Conservation (phyloP, 2,329 filamentous ascomycete genomes). For the Lasiodiplodia hormozganensis region DNA sequence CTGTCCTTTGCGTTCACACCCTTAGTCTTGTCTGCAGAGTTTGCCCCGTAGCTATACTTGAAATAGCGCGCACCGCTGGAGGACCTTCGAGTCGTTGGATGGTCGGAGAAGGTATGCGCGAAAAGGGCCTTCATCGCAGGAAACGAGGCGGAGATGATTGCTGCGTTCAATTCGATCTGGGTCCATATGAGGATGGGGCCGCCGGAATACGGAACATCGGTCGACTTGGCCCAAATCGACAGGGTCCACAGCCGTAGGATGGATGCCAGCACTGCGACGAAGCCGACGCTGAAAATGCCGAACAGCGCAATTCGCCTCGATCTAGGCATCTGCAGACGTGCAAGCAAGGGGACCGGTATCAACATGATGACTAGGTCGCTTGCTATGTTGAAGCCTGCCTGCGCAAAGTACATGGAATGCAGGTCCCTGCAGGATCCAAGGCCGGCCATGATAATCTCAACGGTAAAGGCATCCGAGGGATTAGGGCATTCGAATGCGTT, state of each 20-base stretch:
- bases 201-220: slow-evolving; percentile 37
- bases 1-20: slow-evolving; percentile 7
- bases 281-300: slow-evolving; percentile 44
- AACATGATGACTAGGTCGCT: slow-evolving; percentile 53
- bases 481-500: slow-evolving; percentile 44
- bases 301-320: slow-evolving; percentile 61
- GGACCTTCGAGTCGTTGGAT: not conserved
- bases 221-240: slow-evolving; percentile 43
- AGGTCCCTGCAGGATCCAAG: slow-evolving; percentile 43
- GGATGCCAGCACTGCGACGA: slow-evolving; percentile 45
- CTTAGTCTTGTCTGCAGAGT: slow-evolving; percentile 2
- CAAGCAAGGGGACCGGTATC: slow-evolving; percentile 54
- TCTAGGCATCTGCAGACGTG: slow-evolving; percentile 55
- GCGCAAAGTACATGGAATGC: slow-evolving; percentile 43
- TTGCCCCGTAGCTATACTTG: slow-evolving; percentile 24
- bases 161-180: slow-evolving; percentile 55
- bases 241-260: slow-evolving; percentile 47
- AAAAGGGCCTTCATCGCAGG: slow-evolving; percentile 54
- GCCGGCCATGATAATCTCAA: slow-evolving; percentile 39
- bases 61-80: slow-evolving; percentile 15
- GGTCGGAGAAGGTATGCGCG: slow-evolving; percentile 23
- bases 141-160: slow-evolving; percentile 55
- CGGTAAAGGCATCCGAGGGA: slow-evolving; percentile 36
- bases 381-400: slow-evolving; percentile 49
- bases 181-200: slow-evolving; percentile 52